Evolutionary conservation across 2,329 filamentous ascomycete genomes (phyloP), one percentile per base, ranked within the genome.

Genomic region (Fusarium sp.): DNA sequence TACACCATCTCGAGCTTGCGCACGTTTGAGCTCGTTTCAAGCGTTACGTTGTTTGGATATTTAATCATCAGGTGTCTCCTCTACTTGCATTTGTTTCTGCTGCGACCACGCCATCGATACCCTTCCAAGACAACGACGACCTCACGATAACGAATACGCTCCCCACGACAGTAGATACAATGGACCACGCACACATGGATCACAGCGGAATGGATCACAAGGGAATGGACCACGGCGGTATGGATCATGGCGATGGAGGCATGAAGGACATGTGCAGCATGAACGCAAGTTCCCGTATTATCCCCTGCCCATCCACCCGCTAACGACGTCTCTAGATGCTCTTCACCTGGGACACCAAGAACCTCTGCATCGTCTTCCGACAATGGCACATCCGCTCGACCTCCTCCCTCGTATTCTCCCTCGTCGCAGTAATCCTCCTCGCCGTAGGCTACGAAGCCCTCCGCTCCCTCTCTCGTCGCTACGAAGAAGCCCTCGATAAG

Each of bases 331-430:
- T 59, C 22, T 77, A 98, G 95, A 98, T 98, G 96, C 91, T 98
- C 76, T 99, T 99, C 87, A 98, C 95, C 71, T 99, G 96, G 96
- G 91, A 95, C 83, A 96, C 95, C 4, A 90, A 88, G 66, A 93
- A 98, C 85, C 94, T 99, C 75, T 99, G 97, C 89, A 97, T 99
- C 84, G 91, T 99, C 83, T 99, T 98, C 88, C 89, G 89, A 78
- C 91, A 92, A 84, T 99, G 97, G 97, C 95, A 94, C 85, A 86
- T 99, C 83, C 92, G 89, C 72, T 92, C 92, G 71, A 92, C 92
- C 4, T 80, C 90, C 62, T 93, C 93, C 37, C 92, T 99, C 67
- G 79, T 98, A 82, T 83, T 95, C 80, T 98, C 96, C 31, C 92
- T 99, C 70, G 78, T 97, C 76, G 94, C 91, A 76, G 92, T 99